phyloP scores from a whole-genome alignment of 768 basidiomycete species.

The Termitomyces sp. region DNA sequence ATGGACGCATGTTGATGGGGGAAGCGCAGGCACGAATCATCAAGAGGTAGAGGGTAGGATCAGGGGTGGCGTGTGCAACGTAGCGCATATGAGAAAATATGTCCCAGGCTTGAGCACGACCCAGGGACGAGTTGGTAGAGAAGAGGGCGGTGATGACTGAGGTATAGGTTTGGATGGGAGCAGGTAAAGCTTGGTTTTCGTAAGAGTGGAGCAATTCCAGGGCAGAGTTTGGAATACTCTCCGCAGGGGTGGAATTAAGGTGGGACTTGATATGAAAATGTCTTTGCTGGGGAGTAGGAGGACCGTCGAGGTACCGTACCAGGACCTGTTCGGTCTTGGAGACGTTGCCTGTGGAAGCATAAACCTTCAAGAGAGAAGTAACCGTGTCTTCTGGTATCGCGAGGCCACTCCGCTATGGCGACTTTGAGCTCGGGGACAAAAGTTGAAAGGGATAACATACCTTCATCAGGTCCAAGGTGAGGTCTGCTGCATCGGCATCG shows the following conservation, averaged over 20 bases:
- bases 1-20: conserved; percentile 36
- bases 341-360: conserved; percentile 42
- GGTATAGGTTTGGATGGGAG: conserved; percentile 74
- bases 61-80: conserved; percentile 81
- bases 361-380: conserved; percentile 42
- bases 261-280: conserved; percentile 72
- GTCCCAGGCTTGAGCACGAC: conserved; percentile 85
- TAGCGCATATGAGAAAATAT: conserved; percentile 96
- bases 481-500: conserved; percentile 46
- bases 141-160: conserved; percentile 58
- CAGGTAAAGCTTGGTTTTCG: conserved; percentile 55
- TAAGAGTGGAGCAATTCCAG: conserved; percentile 66
- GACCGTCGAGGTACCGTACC: conserved; percentile 29
- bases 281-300: conserved; percentile 51
- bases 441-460: conserved; percentile 17
- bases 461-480: conserved; percentile 51
- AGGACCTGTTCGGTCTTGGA: conserved; percentile 41
- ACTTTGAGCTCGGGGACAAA: background rate
- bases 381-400: conserved; percentile 36
- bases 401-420: conserved; percentile 34
- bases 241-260: conserved; percentile 41
- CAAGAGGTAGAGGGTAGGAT: conserved; percentile 61
- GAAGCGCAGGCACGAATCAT: conserved; percentile 89
- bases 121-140: conserved; percentile 40
- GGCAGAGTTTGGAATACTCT: conserved; percentile 54